Evolutionary conservation across 2,329 filamentous ascomycete species (phyloP).

Genomic region (Akanthomyces uredinophilus): DNA sequence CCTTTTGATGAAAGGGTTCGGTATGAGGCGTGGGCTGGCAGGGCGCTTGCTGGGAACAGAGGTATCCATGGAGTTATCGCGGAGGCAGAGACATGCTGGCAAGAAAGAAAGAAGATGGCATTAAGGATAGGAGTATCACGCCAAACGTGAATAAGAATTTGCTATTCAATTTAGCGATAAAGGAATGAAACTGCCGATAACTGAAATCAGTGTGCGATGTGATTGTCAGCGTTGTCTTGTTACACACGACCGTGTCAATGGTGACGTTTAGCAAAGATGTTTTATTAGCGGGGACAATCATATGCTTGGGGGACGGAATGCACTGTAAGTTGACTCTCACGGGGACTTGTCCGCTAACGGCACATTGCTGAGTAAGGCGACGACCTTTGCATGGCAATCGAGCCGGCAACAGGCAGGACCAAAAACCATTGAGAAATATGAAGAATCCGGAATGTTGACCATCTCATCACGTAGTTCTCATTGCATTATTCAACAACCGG

Average conservation of each 20-base stretch:
- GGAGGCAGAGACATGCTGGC: background rate
- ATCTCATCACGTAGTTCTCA: too few species aligned
- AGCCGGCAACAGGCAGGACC: background rate
- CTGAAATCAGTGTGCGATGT: background rate
- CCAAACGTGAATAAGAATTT: too few species aligned
- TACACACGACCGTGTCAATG: background rate
- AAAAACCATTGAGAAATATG: background rate
- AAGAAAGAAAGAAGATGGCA: background rate
- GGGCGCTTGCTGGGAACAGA: conserved; percentile 24
- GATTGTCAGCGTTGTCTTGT: background rate
- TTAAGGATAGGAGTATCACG: background rate
- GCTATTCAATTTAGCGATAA: too few species aligned
- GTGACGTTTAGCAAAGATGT: too few species aligned
- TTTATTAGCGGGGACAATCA: background rate
- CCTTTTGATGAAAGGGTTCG: conserved; percentile 44
- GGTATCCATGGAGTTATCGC: conserved; percentile 19
- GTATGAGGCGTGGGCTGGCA: conserved; percentile 31
- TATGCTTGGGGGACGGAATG: background rate
- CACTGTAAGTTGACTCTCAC: background rate
- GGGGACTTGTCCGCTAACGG: background rate
- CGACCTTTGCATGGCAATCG: background rate
- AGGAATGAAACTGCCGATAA: too few species aligned
- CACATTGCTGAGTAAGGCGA: background rate
- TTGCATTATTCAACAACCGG: background rate
- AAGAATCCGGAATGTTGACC: too few species aligned